phyloP scores from a whole-genome alignment of 2,329 filamentous ascomycete species.

The Pseudopithomyces maydicus region DNA sequence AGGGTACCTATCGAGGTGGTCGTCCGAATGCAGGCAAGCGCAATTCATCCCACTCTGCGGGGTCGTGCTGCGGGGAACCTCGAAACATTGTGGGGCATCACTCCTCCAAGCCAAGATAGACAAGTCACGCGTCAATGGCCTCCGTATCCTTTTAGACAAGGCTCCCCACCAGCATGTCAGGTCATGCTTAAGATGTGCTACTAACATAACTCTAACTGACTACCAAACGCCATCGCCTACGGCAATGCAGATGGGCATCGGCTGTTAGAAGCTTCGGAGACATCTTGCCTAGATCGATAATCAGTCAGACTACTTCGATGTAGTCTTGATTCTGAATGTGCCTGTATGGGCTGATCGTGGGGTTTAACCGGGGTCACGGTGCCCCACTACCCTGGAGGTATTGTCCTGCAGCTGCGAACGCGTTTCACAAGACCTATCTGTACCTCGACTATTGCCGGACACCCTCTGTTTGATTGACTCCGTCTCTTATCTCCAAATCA shows the following conservation, averaged over 20 bases:
- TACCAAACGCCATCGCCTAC: conserved; percentile 6
- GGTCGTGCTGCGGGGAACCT: conserved; percentile 25
- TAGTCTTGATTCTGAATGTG: not conserved
- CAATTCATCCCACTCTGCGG: conserved; percentile 18
- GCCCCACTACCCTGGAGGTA: conserved; percentile 22
- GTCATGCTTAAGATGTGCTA: not conserved
- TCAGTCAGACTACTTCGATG: not conserved
- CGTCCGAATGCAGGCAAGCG: conserved; percentile 8
- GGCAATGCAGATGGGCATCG: conserved; percentile 16
- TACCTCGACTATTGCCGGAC: not conserved
- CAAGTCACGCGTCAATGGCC: not conserved
- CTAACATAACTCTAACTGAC: not conserved
- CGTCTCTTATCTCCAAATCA: conserved; percentile 3
- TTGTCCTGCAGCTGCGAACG: conserved; percentile 4
- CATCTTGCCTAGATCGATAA: conserved; percentile 18
- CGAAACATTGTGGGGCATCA: conserved; percentile 28
- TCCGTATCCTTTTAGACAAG: conserved; percentile 5
- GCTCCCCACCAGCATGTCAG: not conserved
- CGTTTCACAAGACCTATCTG: not conserved
- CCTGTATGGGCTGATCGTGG: not conserved
- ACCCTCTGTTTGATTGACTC: not conserved
- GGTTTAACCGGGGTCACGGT: conserved; percentile 7
- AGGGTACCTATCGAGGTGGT: too few species aligned
- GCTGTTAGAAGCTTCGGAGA: conserved; percentile 15
- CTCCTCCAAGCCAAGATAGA: not conserved